Conservation (phyloP, 495 filamentous ascomycete genomes). For the Penicillium fimorum region DNA sequence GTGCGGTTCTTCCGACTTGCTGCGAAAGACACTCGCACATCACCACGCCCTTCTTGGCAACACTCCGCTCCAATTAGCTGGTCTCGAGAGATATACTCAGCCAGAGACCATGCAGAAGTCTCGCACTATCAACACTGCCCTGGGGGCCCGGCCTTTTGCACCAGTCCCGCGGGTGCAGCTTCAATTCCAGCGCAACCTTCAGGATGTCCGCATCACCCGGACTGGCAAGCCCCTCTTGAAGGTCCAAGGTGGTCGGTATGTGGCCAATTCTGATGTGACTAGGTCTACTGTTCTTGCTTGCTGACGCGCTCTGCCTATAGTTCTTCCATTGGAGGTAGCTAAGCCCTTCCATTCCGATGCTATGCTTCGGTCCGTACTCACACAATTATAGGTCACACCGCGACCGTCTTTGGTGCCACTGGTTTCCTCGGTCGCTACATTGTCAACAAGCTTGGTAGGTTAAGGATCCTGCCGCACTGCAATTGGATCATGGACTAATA, state of each 20-base stretch:
- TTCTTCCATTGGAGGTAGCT: slow-evolving; percentile 78
- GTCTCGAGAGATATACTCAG: slow-evolving; percentile 30
- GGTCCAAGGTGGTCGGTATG: slow-evolving; percentile 78
- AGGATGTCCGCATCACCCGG: slow-evolving; percentile 79
- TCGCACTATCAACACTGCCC: slow-evolving; percentile 46
- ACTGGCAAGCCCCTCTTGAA: slow-evolving; percentile 86
- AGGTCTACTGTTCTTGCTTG: slow-evolving; percentile 2
- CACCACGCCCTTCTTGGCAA: slow-evolving; percentile 32
- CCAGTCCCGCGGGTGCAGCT: slow-evolving; percentile 44
- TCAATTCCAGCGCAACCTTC: slow-evolving; percentile 53
- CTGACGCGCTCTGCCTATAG: slow-evolving; percentile 46
- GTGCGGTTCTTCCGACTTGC: slow-evolving; percentile 38
- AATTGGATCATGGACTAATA: slow-evolving; percentile 33
- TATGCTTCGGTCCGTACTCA: slow-evolving; percentile 24
- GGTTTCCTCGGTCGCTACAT: slow-evolving; percentile 97
- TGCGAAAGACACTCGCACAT: slow-evolving; percentile 36
- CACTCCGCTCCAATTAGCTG: slow-evolving; percentile 36
- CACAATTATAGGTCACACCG: slow-evolving; percentile 72
- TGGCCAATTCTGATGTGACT: slow-evolving; percentile 23
- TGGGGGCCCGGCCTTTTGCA: slow-evolving; percentile 43
- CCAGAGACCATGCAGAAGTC: slow-evolving; percentile 54
- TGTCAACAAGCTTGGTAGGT: slow-evolving; percentile 87
- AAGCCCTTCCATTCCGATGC: slow-evolving; percentile 25
- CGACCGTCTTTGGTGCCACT: slow-evolving; percentile 96
- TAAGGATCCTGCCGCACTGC: neutral